Base-by-base conservation (phyloP, 2,329 filamentous ascomycete genomes). In the Colletotrichum sp. region DNA sequence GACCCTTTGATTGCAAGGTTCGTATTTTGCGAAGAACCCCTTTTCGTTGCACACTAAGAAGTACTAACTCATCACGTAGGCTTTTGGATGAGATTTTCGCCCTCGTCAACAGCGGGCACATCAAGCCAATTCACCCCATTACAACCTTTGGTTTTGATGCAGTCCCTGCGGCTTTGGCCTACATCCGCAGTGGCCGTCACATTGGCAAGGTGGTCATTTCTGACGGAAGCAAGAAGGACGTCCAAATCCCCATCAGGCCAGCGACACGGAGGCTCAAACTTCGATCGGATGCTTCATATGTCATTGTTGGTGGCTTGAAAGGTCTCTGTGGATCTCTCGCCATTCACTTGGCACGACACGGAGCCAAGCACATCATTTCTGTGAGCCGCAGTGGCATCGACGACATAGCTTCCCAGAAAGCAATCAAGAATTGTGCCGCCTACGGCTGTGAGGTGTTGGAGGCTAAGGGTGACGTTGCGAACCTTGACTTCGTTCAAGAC, bases 151-250 rank as follows among this genome's bases (percentile, higher is more conserved):
- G 26, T 7, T 69, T 58, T 28, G n/a, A 36, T 15, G 21, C 15
- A 8, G 12, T 61, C 6, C 18, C 55, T 5, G 81, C 85, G 12
- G 86, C 86, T 0, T 87, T 89, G 76, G 79, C 85, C 1, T 82
- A 84, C 60, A 84, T 89, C 83, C 85, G 88, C 68, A 80, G 79
- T 2, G 87, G 86, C 1, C 79, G 79, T 36, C 87, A 89, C 76
- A 84, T 85, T 56, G 87, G 87, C 0, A 88, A 88, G 70, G 84
- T 88, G 18, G 82, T 88, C n/a, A 68, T 86, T 21, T 84, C 66
- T 26, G 26, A 60, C 56, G 26, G 26, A 30, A n/a, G 26, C 62
- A 38, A 48, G 12, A n/a, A 66, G 32, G 62, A 66, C 15, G 10
- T 28, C 18, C 18, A n/a, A 21, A n/a, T 66, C 12, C 62, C 62